Evolutionary conservation across 2,329 filamentous ascomycete genomes (phyloP), one percentile per base, ranked within the genome.

Genomic region (Nigrospora osmanthi): DNA sequence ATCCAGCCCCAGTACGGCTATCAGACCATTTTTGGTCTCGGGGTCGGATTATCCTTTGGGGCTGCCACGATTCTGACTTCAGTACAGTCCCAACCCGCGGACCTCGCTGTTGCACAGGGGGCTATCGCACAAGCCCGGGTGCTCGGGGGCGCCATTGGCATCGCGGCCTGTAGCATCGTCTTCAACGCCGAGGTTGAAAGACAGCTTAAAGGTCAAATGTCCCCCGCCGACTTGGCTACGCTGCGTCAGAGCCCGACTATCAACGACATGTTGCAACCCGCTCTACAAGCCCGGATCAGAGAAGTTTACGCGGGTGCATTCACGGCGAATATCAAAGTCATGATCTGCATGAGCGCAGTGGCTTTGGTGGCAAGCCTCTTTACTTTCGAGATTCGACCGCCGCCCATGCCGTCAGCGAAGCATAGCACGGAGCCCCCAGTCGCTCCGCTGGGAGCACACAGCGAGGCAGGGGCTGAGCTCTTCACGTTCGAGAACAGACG

Each of bases 51-150:
- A 14, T 75, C 72, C 11, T 75, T 80, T 49, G 75, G 74, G 0
- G 70, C 73, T 3, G 72, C 72, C 9, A 80, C 77, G 0, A 77
- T 82, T 46, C 72, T 80, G 53, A 76, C 75, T 3, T 74, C 73
- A 38, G 66, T 80, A 13, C 69, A 79, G 39, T 69, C 73, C 0
- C 61, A 68, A 15, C 59, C 63, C 9, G 65, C 65, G 46, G 72
- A 78, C 44, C 64, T 78, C 41, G 78, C 79, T 1, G 73, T 77
- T 2, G 77, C 76, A 0, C 77, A 82, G 51, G 80, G 78, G 0
- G 72, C 77, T 5, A 68, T 81, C 11, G 75, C 79, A 1, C 79
- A 83, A 58, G 71, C 75, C 2, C 71, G 80, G 13, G 74, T 82
- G 0, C 61, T 83, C 2, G 80, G 80, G 1, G 79, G 80, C 3